These are phyloP conservation scores for Anaeromyces robustus DNA, from an alignment of 192 early-diverging fungal genomes.

Conservation along the genomic window DNA sequence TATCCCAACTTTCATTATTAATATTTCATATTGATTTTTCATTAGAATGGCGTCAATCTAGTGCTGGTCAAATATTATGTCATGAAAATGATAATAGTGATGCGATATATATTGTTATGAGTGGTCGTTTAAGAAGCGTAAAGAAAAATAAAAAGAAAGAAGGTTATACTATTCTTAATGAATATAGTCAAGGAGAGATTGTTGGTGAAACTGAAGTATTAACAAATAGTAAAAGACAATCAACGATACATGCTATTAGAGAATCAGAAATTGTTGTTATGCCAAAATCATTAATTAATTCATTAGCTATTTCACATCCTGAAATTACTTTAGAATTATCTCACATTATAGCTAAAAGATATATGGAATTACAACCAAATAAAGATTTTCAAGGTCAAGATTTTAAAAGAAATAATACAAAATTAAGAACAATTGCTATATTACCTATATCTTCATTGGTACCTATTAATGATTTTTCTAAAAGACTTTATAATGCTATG, in stretches of 20 bases:
- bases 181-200: slow-evolving; percentile 89
- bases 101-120: slow-evolving; percentile 82
- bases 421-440: slow-evolving; percentile 88
- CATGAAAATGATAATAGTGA: slow-evolving; percentile 74
- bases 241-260: slow-evolving; percentile 91
- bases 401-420: slow-evolving; percentile 68
- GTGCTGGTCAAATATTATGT: slow-evolving; percentile 82
- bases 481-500: slow-evolving; percentile 59
- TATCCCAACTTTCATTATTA: slow-evolving; percentile 62
- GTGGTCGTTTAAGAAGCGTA: slow-evolving; percentile 69
- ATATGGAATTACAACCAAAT: slow-evolving; percentile 11
- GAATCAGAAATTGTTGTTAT: slow-evolving; percentile 91
- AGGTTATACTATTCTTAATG: slow-evolving; percentile 49
- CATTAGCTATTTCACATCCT: slow-evolving; percentile 73
- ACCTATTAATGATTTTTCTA: slow-evolving; percentile 77
- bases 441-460: slow-evolving; percentile 70
- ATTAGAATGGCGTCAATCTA: slow-evolving; percentile 88
- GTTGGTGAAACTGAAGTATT: slow-evolving; percentile 91
- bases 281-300: slow-evolving; percentile 87
- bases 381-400: slow-evolving; percentile 13
- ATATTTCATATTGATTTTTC: slow-evolving; percentile 61
- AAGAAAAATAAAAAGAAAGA: neutral
- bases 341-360: slow-evolving; percentile 61
- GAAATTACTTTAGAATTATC: slow-evolving; percentile 84
- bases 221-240: slow-evolving; percentile 49